These are phyloP conservation scores for Tieghemostelium lacteum DNA, from an alignment of 78 protist genomes.

Conservation along the genomic window DNA sequence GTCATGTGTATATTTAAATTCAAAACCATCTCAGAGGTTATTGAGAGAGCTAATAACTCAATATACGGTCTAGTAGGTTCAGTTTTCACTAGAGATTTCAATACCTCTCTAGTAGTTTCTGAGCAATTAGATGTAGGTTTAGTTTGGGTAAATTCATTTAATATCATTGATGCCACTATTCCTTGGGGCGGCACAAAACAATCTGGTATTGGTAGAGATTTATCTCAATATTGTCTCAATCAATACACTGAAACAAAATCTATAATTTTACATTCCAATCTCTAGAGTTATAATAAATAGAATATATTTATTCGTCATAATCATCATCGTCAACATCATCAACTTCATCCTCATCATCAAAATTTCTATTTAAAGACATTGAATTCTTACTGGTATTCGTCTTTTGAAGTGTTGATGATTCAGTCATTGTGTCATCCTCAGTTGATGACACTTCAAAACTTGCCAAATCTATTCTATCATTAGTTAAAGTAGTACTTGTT, in stretches of 20 bases:
- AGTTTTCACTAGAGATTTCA: conserved; percentile 71
- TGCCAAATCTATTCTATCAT: too few species aligned
- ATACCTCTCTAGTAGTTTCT: conserved; percentile 10
- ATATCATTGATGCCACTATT: conserved; percentile 33
- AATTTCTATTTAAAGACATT: too few species aligned
- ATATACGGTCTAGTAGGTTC: conserved; percentile 88
- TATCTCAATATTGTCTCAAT: conserved; percentile 6
- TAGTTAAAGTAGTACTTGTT: too few species aligned
- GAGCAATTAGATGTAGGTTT: conserved; percentile 20
- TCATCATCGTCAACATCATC: too few species aligned
- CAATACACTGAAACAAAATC: conserved; percentile 42
- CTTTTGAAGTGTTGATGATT: too few species aligned
- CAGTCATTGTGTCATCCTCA: too few species aligned
- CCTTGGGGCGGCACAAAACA: conserved; percentile 43
- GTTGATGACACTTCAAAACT: too few species aligned
- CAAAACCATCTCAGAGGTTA: conserved; percentile 81
- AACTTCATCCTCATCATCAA: too few species aligned
- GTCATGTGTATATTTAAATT: conserved; percentile 75
- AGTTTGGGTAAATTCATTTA: conserved; percentile 32
- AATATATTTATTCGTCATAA: too few species aligned
- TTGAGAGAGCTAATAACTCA: conserved; percentile 85
- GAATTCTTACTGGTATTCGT: too few species aligned
- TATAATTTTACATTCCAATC: background rate
- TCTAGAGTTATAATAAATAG: conserved; percentile 19
- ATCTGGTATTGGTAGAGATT: conserved; percentile 37